Evolutionary conservation across 164 flowering plant species (phyloP), one percentile per base, ranked within the genome.

Genomic region (Liquidambar formosana): DNA sequence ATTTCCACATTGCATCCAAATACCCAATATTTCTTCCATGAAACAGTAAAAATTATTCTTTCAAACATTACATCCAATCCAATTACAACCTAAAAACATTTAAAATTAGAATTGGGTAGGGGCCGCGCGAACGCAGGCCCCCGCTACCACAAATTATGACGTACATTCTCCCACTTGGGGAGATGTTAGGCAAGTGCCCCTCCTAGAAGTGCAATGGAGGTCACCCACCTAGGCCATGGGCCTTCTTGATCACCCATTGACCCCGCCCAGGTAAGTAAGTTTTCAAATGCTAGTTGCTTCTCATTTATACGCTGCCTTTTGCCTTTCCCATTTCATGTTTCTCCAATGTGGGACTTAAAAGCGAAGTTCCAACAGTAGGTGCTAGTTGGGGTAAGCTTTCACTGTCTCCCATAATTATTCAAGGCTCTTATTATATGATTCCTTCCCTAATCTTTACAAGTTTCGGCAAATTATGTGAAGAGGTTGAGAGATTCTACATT

Each of bases 111-210:
- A 57, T 23, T 57, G 27, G 65, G 49, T 5, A 84, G 89, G 86
- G 86, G 90, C 88, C 78, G 88, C 90, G 88, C 86, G 88, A 77
- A 86, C 88, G 88, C 90, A 83, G 82, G 88, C 90, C 86, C 85
- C 85, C 86, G 15, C 86, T 73, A 61, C 57, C 82, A 86, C 86
- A 86, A 84, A 86, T 86, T 81, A 81, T 82, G 86, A 85, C 87
- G 83, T 82, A 82, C 75, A 78, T 79, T 81, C 85, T 68, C 63
- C 88, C 80, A 66, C 81, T 68, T 79, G 79, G 76, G 83, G 71
- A 68, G 83, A 78, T 73, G 75, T 73, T 78, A 80, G 78, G 77
- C 74, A 23, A 67, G 74, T 64, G 71, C 84, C 66, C 74, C 74
- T 78, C 77, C 75, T 10, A 14, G n/a, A n/a, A 26, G 64, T 70